Evolutionary conservation across 2,329 filamentous ascomycete species (phyloP), one percentile per base, ranked within the genome.

Genomic region (Cercospora zeina): DNA sequence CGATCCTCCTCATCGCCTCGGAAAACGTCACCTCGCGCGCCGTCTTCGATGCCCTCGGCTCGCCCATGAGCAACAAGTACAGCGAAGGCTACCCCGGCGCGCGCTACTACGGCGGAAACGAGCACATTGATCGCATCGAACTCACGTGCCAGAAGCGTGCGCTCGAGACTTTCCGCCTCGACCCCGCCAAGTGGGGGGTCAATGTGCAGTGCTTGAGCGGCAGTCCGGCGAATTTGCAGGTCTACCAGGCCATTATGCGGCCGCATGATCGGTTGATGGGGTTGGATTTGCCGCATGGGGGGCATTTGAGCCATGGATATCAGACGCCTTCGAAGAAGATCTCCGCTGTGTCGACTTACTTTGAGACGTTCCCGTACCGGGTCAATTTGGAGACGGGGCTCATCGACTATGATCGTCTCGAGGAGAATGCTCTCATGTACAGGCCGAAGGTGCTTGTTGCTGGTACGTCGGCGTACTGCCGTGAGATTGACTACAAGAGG

Each of bases 11-110:
- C 77, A 99, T 99, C 74, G 93, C 95, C 75, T 97, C 95, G 61
- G 95, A 99, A 84, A 99, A 99, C 84, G 93, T 99, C 81, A 99
- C 95, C 62, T 99, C 95, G 67, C 92, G 93, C 72, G 93, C 95
- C 73, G 95, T 99, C 74, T 96, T 96, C 82, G 93, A 99, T 82
- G 95, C 95, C 64, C 87, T 99, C 69, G 95, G 95, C 74, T 93
- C 88, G 62, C 89, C 90, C 78, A 96, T 95, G 90, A 91, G 75
- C 80, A 81, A 99, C 87, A 99, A 99, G 84, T 99, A 99, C 86
- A 97, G 92, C 16, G 95, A 99, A 84, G 95, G 95, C 69, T 96
- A 96, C 79, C 95, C 95, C 70, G 95, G 95, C 77, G 95, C 95
- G 73, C 89, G 95, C 80, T 99, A 99, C 86, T 99, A 99, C 76